Base-by-base conservation (phyloP, 2,329 filamentous ascomycete genomes). In the Beauveria pseudobassiana region DNA sequence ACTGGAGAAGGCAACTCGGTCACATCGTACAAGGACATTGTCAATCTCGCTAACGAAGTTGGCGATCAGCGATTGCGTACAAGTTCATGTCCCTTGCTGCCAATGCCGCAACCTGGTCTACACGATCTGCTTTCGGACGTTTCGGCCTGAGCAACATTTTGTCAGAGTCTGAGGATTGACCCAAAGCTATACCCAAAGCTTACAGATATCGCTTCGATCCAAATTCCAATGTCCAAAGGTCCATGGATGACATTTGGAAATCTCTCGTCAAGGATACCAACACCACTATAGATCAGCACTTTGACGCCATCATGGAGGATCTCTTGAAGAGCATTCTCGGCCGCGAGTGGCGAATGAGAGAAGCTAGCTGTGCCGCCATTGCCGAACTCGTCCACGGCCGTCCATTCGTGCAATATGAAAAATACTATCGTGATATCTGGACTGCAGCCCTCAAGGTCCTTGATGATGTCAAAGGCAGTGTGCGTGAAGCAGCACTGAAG, bases 171-270 rank as follows among this genome's bases (percentile, higher is more conserved):
- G 83, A 86, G 63, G 83, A n/a, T 95, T 63, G 96, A 98, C 68
- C 92, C 93, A 0, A 97, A 96, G 72, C 83, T 99, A 18, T 98
- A 97, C 69, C 91, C 93, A 0, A 98, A 97, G 75, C 83, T 99
- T 99, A 89, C 75, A 85, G 95, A 53, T 99, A 98, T 74, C 83
- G 92, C 55, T 98, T 98, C 64, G 95, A 99, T 73, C 95, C 95
- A 0, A 98, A 97, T 70, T 82, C 87, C 2, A 96, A 96, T 65
- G 95, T 98, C 14, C 91, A 93, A 71, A 83, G 87, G 53, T 96
- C 93, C 0, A 99, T 99, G 95, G 93, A 96, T 62, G 91, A 96
- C 65, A 98, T 99, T 66, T 99, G 95, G 95, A 93, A 90, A 69
- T 88, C 93, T 0, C 77, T 99, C n/a, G 92, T 98, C 59, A 96